A percentile compares a stretch with the other conserved stretches of the same genome.
Conservation (phyloP, 2,329 filamentous ascomycete genomes). For the Helminthosporium solani region DNA sequence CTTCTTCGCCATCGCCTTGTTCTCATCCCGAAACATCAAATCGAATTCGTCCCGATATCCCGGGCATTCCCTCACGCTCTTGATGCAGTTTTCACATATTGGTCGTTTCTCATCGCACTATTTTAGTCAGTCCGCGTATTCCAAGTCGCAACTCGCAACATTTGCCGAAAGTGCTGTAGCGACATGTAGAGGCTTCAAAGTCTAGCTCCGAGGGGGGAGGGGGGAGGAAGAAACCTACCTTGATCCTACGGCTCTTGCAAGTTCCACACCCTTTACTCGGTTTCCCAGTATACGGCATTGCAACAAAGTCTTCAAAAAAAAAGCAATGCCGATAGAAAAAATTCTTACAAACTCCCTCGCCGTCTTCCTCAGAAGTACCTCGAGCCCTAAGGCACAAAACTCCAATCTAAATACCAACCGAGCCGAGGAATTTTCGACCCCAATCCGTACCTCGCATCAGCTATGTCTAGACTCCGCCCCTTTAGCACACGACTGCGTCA, state of each 20-base stretch:
- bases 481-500: not conserved
- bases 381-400: not conserved
- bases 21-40: constrained; percentile 71
- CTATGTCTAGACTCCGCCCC: not conserved
- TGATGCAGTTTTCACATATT: constrained; percentile 39
- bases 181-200: too few relatives aligned
- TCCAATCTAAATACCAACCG: not conserved
- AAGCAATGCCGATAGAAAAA: not conserved
- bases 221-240: constrained; percentile 63
- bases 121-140: constrained; percentile 4
- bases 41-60: constrained; percentile 65
- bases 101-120: constrained; percentile 41
- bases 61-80: constrained; percentile 33
- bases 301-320: not conserved
- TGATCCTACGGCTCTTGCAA: constrained; percentile 71
- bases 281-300: constrained; percentile 46
- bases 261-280: constrained; percentile 65
- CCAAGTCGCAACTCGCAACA: constrained; percentile 2
- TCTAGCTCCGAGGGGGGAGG: too few relatives aligned
- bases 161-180: not conserved
- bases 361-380: too few relatives aligned
- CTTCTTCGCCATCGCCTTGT: constrained; percentile 64
- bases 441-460: not conserved
- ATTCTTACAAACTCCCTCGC: not conserved
- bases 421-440: too few relatives aligned